phyloP scores from a whole-genome alignment of 306 rosid species.

The Styphnolobium japonicum region DNA sequence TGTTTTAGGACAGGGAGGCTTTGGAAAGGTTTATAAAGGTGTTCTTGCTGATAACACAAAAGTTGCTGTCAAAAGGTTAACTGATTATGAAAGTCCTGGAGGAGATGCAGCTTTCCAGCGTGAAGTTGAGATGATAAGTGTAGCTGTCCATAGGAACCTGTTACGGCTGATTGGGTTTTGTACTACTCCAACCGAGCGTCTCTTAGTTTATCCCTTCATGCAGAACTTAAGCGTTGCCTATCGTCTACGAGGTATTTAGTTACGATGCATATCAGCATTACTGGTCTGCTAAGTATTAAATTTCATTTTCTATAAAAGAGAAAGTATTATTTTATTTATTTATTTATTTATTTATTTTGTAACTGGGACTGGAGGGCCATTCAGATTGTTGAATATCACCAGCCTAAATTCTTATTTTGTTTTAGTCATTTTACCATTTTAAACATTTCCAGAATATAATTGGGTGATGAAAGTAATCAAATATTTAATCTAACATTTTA shows the following conservation, averaged over 20 bases:
- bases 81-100: slow-evolving; percentile 94
- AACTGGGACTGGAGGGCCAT: background rate
- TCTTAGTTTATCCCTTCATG: slow-evolving; percentile 94
- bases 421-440: background rate
- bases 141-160: slow-evolving; percentile 90
- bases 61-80: slow-evolving; percentile 93
- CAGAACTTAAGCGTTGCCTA: slow-evolving; percentile 96
- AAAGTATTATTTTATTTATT: background rate
- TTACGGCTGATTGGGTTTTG: slow-evolving; percentile 89
- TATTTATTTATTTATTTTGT: background rate
- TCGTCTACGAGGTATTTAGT: slow-evolving; percentile 74
- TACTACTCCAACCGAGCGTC: slow-evolving; percentile 93
- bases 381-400: slow-evolving; percentile 13
- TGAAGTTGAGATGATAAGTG: slow-evolving; percentile 99
- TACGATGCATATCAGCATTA: slow-evolving; percentile 5
- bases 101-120: slow-evolving; percentile 98
- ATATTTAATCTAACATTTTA: background rate
- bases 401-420: background rate
- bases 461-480: background rate
- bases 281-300: slow-evolving; percentile 2
- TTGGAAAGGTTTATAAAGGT: slow-evolving; percentile 98
- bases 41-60: slow-evolving; percentile 83
- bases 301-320: background rate
- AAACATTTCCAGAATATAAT: background rate
- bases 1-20: slow-evolving; percentile 98